These are phyloP conservation scores for Vitellaria paradoxa DNA, from an alignment of 179 eudicot genomes.

Conservation along the genomic window DNA sequence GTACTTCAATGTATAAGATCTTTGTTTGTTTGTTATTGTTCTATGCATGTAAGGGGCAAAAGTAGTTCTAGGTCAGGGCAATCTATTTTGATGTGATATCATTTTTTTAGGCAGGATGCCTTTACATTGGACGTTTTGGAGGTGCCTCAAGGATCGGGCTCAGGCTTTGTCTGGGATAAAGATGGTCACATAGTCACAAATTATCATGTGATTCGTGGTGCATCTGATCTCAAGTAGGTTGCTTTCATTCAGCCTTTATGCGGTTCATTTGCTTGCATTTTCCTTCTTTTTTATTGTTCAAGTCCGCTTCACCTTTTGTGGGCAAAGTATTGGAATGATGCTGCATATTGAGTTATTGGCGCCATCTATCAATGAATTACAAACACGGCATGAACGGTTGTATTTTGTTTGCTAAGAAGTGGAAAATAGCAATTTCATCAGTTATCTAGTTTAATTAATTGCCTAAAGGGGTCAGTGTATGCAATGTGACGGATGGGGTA, in stretches of 20 bases:
- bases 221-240: conserved; percentile 93
- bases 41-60: neutral
- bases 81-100: conserved; percentile 11
- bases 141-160: conserved; percentile 98
- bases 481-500: too few relatives aligned
- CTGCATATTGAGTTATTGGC: too few relatives aligned
- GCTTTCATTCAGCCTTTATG: too few relatives aligned
- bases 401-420: too few relatives aligned
- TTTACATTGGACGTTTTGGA: conserved; percentile 91
- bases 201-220: conserved; percentile 97
- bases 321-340: too few relatives aligned
- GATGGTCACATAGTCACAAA: conserved; percentile 85
- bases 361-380: too few relatives aligned
- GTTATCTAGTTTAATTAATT: too few relatives aligned
- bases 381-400: too few relatives aligned
- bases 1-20: neutral
- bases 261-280: neutral
- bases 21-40: neutral
- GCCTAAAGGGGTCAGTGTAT: too few relatives aligned
- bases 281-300: conserved; percentile 3
- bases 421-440: too few relatives aligned
- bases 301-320: too few relatives aligned
- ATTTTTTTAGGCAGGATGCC: conserved; percentile 70
- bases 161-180: conserved; percentile 90
- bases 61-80: neutral